Conservation (phyloP, 1,284 basidiomycete genomes). For the Ustilago shanxiensis region DNA sequence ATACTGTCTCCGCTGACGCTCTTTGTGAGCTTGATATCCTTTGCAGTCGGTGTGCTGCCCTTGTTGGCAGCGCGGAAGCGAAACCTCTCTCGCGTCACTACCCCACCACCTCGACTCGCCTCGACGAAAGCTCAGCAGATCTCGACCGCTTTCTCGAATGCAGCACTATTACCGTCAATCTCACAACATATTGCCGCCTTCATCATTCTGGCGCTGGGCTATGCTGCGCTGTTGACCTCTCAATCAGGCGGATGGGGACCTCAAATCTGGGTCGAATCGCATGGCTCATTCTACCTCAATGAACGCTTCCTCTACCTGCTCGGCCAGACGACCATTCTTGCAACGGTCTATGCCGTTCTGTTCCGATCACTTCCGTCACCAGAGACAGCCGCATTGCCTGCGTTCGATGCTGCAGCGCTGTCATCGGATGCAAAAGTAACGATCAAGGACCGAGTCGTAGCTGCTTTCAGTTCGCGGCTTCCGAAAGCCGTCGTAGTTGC, state of each 20-base stretch:
- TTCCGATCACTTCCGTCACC: constrained; percentile 28
- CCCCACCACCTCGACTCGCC: constrained; percentile 7
- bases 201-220: constrained; percentile 28
- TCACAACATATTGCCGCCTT: constrained; percentile 30
- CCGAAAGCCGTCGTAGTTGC: constrained; percentile 12
- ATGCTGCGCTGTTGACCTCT: constrained; percentile 16
- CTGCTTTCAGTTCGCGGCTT: constrained; percentile 12
- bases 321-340: constrained; percentile 25
- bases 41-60: constrained; percentile 37
- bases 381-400: constrained; percentile 25
- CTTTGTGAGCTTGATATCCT: constrained; percentile 21
- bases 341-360: constrained; percentile 29
- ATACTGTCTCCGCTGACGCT: constrained; percentile 21
- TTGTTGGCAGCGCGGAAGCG: constrained; percentile 45
- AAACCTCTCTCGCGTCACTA: constrained; percentile 17
- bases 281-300: constrained; percentile 57
- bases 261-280: constrained; percentile 50
- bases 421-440: constrained; percentile 10
- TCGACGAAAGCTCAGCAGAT: constrained; percentile 25
- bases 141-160: constrained; percentile 15
- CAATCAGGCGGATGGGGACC: constrained; percentile 39
- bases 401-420: constrained; percentile 27
- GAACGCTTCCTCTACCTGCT: constrained; percentile 53
- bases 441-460: constrained; percentile 43
- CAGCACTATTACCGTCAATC: neutral